These are phyloP conservation scores for Tolypocladium nubicola DNA, from an alignment of 2,329 filamentous ascomycete species.

Conservation along the genomic window DNA sequence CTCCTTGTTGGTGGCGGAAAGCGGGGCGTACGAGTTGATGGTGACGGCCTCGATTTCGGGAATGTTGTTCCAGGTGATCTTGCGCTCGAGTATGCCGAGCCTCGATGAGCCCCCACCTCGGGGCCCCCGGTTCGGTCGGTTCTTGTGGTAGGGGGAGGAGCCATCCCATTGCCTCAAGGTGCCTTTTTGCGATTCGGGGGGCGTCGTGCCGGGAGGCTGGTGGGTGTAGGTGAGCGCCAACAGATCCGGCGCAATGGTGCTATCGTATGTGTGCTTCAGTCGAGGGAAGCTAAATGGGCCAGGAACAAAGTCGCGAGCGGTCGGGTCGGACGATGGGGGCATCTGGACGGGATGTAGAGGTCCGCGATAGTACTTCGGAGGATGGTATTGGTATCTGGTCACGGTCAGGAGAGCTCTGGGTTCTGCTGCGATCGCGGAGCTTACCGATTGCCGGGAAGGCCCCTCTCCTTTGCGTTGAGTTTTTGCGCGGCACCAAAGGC, in stretches of 20 bases:
- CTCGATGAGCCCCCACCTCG: constrained; percentile 58
- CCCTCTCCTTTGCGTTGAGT: constrained; percentile 19
- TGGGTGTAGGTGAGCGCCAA: constrained; percentile 85
- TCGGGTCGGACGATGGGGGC: constrained; percentile 74
- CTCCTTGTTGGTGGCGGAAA: constrained; percentile 59
- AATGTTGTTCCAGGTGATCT: constrained; percentile 74
- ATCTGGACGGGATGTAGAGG: constrained; percentile 89
- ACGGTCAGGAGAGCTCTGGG: constrained; percentile 2
- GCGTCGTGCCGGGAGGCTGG: constrained; percentile 62
- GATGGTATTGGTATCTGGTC: constrained; percentile 81
- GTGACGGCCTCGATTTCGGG: constrained; percentile 74
- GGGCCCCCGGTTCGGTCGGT: constrained; percentile 74
- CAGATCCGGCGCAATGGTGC: constrained; percentile 77
- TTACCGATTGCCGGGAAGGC: constrained; percentile 38
- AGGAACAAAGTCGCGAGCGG: constrained; percentile 78
- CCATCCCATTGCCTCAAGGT: constrained; percentile 80
- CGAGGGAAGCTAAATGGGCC: constrained; percentile 85
- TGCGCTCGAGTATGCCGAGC: constrained; percentile 59
- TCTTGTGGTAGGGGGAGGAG: constrained; percentile 88
- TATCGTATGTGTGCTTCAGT: constrained; percentile 80
- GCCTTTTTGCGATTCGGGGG: constrained; percentile 37
- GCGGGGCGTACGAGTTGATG: constrained; percentile 64
- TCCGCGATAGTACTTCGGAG: constrained; percentile 89
- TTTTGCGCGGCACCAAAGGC: constrained; percentile 29
- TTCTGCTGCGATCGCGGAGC: constrained; percentile 3